Evolutionary conservation across 805 yeast genomes (phyloP), one percentile per base, ranked within the genome.

Genomic region (Spathaspora gorwiae): DNA sequence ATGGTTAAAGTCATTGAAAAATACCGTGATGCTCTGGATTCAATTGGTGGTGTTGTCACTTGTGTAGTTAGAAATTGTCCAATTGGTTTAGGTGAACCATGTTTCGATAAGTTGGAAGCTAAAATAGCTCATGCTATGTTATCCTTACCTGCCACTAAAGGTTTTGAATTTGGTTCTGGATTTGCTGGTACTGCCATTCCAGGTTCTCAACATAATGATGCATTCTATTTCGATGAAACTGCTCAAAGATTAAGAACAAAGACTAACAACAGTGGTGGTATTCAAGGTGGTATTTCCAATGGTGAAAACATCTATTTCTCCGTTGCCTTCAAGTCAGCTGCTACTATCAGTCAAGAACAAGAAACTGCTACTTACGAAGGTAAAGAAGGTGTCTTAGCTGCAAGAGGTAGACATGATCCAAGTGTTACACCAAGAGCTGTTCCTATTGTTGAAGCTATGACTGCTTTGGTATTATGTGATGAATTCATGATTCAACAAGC

Each of bases 381-480:
- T 57, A 76, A 78, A 54, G 81, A 72, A 42, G 99, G 99, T 61
- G 80, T 84, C 8, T 75, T 94, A 48, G 96, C 94, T 43, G 97
- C 99, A 32, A 84, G 92, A 65, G 99, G 99, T 46, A 87, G 99
- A 77, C 99, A 94, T 61, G 99, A 94, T 64, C 99, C 99, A 31
- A 88, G 90, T 59, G 99, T 94, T 45, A 95, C 95, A 15, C 99
- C 99, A 54, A 83, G 99, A 66, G 99, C 99, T 35, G 89, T 94
- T 49, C 98, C 99, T 43, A 94, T 94, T 59, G 98, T 94, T 29
- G 99, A 94, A 73, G 88, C 98, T 35, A 92, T 94, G 98, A 80
- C 98, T 40, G 94, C 97, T n/a, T 75, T 94, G 53, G 97, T 89
- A 1, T 68, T 92, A 51, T 92, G 92, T 37, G 99, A 94, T 65